These are phyloP conservation scores for Pseudogymnoascus destructans DNA, from an alignment of 2,329 filamentous ascomycete genomes.

Conservation along the genomic window DNA sequence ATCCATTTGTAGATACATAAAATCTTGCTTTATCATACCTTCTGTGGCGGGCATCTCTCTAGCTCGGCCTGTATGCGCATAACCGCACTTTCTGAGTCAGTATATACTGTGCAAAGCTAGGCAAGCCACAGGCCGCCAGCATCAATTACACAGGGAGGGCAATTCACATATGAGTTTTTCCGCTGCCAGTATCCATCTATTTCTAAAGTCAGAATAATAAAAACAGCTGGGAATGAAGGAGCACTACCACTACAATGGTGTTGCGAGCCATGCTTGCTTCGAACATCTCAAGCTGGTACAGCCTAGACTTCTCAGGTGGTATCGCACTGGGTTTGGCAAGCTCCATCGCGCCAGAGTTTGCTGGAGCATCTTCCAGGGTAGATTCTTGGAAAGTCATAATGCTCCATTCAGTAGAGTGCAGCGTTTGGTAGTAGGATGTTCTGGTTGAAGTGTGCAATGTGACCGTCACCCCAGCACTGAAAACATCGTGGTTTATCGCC, in stretches of 20 bases:
- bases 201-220: not conserved
- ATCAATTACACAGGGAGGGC: not conserved
- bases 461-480: not conserved
- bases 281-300: slow-evolving; percentile 66
- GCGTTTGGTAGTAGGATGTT: not conserved
- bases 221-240: not conserved
- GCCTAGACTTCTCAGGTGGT: not conserved
- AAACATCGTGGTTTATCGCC: not conserved
- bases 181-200: slow-evolving; percentile 69
- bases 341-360: not conserved
- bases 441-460: not conserved
- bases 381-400: not conserved
- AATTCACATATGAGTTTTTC: slow-evolving; percentile 63
- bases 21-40: slow-evolving; percentile 33
- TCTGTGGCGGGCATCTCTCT: slow-evolving; percentile 36
- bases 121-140: not conserved
- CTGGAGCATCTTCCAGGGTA: not conserved
- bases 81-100: slow-evolving; percentile 40
- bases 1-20: not conserved
- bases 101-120: not conserved
- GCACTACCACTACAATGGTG: slow-evolving; percentile 52
- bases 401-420: not conserved
- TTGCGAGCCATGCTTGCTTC: slow-evolving; percentile 54
- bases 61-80: slow-evolving; percentile 55
- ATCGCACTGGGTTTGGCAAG: not conserved